These are phyloP conservation scores for Datura wrightii DNA, from an alignment of 257 asterid genomes.

Conservation along the genomic window DNA sequence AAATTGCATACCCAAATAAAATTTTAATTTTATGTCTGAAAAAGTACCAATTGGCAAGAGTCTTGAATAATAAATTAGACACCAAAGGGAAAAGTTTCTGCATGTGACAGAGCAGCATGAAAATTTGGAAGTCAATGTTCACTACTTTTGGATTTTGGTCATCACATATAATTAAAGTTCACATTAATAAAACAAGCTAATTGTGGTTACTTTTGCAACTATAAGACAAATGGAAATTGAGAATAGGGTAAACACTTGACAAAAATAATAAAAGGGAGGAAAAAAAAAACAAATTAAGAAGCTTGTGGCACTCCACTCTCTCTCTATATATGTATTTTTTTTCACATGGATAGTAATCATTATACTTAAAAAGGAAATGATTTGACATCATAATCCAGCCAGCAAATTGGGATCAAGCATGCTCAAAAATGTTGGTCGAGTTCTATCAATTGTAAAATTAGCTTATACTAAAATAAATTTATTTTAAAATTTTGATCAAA, in stretches of 20 bases:
- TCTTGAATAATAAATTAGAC: neutral
- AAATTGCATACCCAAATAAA: too few species aligned
- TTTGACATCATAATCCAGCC: slow-evolving; percentile 23
- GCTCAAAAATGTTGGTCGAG: neutral
- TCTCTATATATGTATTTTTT: neutral
- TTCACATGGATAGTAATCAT: slow-evolving; percentile 27
- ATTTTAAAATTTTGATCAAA: too few species aligned
- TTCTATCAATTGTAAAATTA: neutral
- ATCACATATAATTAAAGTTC: slow-evolving; percentile 22
- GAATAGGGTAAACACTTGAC: neutral
- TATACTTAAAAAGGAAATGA: slow-evolving; percentile 26
- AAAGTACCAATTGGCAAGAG: neutral
- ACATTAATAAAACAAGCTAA: slow-evolving; percentile 24
- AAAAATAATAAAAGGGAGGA: neutral
- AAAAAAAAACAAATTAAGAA: neutral
- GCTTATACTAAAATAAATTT: too few species aligned
- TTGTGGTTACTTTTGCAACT: neutral
- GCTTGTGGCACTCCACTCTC: neutral
- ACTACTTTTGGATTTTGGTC: slow-evolving; percentile 11
- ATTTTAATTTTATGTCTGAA: too few species aligned
- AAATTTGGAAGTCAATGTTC: slow-evolving; percentile 25
- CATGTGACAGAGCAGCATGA: slow-evolving; percentile 30
- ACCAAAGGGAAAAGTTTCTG: neutral
- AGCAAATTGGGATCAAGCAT: slow-evolving; percentile 8
- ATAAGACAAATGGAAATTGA: slow-evolving; percentile 19